These are phyloP conservation scores for Tieghemiomyces parasiticus DNA, from an alignment of 192 early-diverging fungal species.

Conservation along the genomic window DNA sequence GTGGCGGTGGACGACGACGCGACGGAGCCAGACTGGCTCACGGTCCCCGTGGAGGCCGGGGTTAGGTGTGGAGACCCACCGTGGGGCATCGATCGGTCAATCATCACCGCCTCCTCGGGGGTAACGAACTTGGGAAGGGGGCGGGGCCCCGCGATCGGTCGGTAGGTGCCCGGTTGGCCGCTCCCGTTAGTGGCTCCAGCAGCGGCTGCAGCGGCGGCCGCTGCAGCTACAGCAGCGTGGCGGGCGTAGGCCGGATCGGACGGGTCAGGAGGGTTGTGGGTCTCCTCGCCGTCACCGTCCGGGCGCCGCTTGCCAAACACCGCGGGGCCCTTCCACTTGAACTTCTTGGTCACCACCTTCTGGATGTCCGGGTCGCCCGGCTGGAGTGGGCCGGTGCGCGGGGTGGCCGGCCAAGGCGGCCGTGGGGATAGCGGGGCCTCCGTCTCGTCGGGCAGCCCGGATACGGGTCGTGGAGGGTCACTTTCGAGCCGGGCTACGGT, in stretches of 20 bases:
- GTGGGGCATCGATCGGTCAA: not conserved
- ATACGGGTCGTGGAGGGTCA: not conserved
- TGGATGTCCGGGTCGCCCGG: not conserved
- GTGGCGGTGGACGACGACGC: not conserved
- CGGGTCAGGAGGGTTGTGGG: conserved; percentile 1
- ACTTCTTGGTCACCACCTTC: conserved; percentile 10
- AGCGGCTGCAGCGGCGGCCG: conserved; percentile 7
- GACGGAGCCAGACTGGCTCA: not conserved
- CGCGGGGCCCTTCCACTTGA: conserved; percentile 11
- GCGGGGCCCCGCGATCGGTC: conserved; percentile 9
- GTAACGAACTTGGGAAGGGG: conserved; percentile 9
- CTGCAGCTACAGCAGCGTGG: conserved; percentile 10
- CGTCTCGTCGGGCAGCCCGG: not conserved
- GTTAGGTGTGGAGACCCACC: not conserved
- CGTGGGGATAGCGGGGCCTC: not conserved
- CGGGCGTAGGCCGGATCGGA: not conserved
- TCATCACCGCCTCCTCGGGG: not conserved
- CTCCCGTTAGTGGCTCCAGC: not conserved
- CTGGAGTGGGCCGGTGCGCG: too few species aligned
- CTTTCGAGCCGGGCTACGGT: not conserved
- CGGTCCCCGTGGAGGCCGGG: not conserved
- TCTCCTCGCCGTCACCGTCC: not conserved
- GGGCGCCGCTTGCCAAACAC: conserved; percentile 7
- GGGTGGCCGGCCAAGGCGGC: too few species aligned
- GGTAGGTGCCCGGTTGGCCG: not conserved